phyloP scores from a whole-genome alignment of 257 asterid genomes.

The Solanum ossicruentum region DNA sequence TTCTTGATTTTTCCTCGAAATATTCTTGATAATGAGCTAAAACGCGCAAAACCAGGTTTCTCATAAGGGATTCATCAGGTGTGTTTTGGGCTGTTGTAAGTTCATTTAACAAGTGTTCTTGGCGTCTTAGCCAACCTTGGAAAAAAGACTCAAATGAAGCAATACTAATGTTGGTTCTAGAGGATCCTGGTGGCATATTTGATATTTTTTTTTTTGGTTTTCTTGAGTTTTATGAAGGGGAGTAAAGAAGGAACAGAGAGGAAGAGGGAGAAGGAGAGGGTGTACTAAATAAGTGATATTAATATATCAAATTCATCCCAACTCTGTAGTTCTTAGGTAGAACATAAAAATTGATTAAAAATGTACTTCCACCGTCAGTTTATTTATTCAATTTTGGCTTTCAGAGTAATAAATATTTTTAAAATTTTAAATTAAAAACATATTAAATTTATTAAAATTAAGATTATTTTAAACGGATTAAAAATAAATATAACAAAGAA shows the following conservation, averaged over 20 bases:
- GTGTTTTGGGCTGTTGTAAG: slow-evolving; percentile 8
- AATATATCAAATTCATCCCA: too few species aligned
- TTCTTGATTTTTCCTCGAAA: slow-evolving; percentile 28
- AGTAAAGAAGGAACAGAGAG: neutral
- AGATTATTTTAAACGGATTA: too few species aligned
- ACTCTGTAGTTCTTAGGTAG: too few species aligned
- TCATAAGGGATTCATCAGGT: neutral
- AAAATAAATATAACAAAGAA: too few species aligned
- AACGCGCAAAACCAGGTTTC: slow-evolving; percentile 16
- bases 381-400: too few species aligned
- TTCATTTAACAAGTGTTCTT: slow-evolving; percentile 14
- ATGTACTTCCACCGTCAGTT: too few species aligned
- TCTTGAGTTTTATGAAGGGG: neutral
- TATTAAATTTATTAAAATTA: too few species aligned
- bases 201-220: too few species aligned
- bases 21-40: slow-evolving; percentile 33
- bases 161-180: neutral
- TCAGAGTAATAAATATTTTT: too few species aligned
- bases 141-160: slow-evolving; percentile 14
- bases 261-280: neutral
- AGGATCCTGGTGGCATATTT: slow-evolving; percentile 6
- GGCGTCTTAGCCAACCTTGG: slow-evolving; percentile 24
- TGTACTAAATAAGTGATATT: too few species aligned
- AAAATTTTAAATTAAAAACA: too few species aligned
- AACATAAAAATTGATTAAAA: too few species aligned